phyloP scores from a whole-genome alignment of 768 basidiomycete genomes.

The Cyathus striatus region DNA sequence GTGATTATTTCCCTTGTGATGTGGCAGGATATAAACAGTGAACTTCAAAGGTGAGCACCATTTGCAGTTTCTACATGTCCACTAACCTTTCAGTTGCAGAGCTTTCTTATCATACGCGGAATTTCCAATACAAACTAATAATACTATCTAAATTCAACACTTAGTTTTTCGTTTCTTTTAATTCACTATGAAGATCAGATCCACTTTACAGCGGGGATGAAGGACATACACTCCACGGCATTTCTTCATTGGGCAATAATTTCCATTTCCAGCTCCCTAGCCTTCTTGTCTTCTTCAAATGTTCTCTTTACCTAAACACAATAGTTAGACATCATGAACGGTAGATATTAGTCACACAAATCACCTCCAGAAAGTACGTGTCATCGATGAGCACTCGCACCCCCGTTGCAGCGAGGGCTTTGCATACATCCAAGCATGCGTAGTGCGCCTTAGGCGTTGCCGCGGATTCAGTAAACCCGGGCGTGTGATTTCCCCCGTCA shows the following conservation, averaged over 20 bases:
- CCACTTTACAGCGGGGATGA: too few relatives aligned
- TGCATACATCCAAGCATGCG: constrained; percentile 62
- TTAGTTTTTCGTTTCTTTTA: too few relatives aligned
- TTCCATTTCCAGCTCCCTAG: constrained; percentile 2
- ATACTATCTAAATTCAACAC: too few relatives aligned
- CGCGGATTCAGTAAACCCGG: constrained; percentile 60
- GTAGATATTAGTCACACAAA: constrained; percentile 5
- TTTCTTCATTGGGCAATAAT: not conserved
- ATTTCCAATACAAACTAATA: too few relatives aligned
- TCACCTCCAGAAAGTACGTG: constrained; percentile 52
- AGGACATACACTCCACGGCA: too few relatives aligned
- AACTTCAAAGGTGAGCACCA: too few relatives aligned
- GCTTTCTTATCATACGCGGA: too few relatives aligned
- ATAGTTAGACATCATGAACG: not conserved
- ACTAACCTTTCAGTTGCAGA: too few relatives aligned
- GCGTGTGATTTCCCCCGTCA: constrained; percentile 77
- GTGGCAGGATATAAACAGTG: too few relatives aligned
- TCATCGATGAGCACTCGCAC: constrained; percentile 68
- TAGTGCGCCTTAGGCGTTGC: constrained; percentile 56
- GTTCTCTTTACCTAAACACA: constrained; percentile 38
- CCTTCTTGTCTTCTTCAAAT: constrained; percentile 37
- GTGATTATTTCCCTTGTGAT: too few relatives aligned
- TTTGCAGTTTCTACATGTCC: too few relatives aligned
- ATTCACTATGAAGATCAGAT: too few relatives aligned
- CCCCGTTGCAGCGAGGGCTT: constrained; percentile 67